A percentile compares a stretch with the other conserved stretches of the same genome.
Evolutionary conservation across 345 rosid genomes (phyloP).

Genomic region (Populus davidiana): DNA sequence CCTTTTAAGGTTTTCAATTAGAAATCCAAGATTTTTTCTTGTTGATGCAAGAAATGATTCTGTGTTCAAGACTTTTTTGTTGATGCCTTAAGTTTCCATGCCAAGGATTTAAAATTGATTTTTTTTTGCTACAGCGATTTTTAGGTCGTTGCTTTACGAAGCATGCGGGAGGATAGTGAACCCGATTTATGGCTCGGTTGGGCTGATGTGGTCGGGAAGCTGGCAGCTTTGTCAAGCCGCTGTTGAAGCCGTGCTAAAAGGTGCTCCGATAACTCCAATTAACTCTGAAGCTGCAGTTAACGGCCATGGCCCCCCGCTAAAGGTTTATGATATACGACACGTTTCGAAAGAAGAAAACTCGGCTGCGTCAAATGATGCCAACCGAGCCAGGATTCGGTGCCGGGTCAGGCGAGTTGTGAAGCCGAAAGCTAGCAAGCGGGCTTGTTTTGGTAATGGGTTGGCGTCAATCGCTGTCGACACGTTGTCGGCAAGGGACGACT

Average conservation of each 20-base stretch:
- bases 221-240: conserved; percentile 98
- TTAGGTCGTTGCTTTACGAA: conserved; percentile 90
- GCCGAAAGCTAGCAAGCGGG: conserved; percentile 25
- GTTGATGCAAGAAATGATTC: too few species aligned
- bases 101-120: background rate
- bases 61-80: too few species aligned
- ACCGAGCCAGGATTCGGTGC: conserved; percentile 43
- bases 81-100: background rate
- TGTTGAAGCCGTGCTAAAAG: conserved; percentile 86
- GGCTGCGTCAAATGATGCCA: conserved; percentile 33
- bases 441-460: background rate
- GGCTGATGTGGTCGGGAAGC: conserved; percentile 83
- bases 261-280: conserved; percentile 70
- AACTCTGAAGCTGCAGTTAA: conserved; percentile 62
- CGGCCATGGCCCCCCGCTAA: conserved; percentile 73
- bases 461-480: background rate
- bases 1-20: background rate
- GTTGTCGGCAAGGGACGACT: conserved; percentile 22
- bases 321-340: conserved; percentile 80
- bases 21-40: background rate
- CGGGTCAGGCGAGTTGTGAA: conserved; percentile 46
- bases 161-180: conserved; percentile 97
- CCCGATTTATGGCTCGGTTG: conserved; percentile 95
- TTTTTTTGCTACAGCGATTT: conserved; percentile 50
- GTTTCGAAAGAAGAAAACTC: conserved; percentile 73